A percentile compares a stretch with the other conserved stretches of the same genome.
phyloP scores from a whole-genome alignment of 2,329 filamentous ascomycete genomes.

The Calonectria henricotiae region DNA sequence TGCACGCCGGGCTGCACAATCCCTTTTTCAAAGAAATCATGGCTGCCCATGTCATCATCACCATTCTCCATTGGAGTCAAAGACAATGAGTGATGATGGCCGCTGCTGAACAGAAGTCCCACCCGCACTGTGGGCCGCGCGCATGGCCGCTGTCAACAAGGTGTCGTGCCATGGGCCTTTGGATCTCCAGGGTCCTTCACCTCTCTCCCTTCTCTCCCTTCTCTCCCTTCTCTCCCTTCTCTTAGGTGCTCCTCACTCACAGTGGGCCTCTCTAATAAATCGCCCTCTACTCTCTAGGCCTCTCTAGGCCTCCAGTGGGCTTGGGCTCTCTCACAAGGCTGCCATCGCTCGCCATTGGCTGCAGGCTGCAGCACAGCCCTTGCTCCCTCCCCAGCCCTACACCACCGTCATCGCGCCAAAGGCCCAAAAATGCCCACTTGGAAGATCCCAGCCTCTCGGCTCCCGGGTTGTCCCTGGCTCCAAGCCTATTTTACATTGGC shows the following conservation, averaged over 20 bases:
- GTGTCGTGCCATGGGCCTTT: too few relatives aligned
- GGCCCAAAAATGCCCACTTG: neutral
- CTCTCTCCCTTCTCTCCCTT: too few relatives aligned
- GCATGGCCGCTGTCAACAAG: too few relatives aligned
- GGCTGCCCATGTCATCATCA: neutral
- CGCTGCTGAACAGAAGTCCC: too few relatives aligned
- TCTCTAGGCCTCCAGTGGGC: conserved; percentile 15
- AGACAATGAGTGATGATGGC: too few relatives aligned
- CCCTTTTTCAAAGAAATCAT: neutral
- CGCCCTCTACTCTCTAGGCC: neutral
- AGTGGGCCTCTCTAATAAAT: too few relatives aligned
- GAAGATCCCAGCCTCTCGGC: neutral
- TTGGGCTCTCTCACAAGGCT: neutral
- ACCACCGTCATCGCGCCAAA: neutral
- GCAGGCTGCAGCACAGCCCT: conserved; percentile 4
- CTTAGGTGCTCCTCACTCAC: too few relatives aligned
- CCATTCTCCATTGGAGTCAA: too few relatives aligned
- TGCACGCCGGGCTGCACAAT: neutral
- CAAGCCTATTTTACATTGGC: neutral
- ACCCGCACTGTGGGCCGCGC: too few relatives aligned
- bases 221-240: too few relatives aligned
- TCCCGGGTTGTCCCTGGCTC: neutral
- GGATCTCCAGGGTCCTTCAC: too few relatives aligned
- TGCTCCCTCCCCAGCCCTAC: conserved; percentile 16
- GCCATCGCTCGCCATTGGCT: neutral